Evolutionary conservation across 148 eudicot genomes (phyloP).

Genomic region (Rhododendron simsii): DNA sequence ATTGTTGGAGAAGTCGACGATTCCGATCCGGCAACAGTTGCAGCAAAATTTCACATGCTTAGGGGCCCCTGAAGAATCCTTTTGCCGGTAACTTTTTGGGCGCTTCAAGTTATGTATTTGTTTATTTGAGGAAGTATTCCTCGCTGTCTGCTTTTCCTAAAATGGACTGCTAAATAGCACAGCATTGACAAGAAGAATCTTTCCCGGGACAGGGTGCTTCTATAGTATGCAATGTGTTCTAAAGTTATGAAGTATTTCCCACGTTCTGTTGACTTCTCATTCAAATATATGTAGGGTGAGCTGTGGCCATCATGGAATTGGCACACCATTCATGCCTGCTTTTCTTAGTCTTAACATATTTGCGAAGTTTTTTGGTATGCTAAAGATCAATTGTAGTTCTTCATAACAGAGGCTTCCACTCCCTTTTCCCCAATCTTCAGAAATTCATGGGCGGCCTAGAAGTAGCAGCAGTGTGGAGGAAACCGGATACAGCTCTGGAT

Average conservation of each 20-base stretch:
- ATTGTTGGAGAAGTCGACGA: constrained; percentile 45
- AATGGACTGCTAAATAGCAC: background rate
- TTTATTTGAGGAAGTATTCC: background rate
- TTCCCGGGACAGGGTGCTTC: background rate
- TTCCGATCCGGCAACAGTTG: constrained; percentile 27
- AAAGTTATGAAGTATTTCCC: background rate
- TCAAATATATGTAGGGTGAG: background rate
- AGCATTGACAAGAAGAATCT: background rate
- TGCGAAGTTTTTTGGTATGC: background rate
- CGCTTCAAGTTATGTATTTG: background rate
- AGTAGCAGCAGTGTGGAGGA: background rate
- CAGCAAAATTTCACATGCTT: constrained; percentile 52
- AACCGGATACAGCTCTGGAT: background rate
- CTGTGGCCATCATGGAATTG: background rate
- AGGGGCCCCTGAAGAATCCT: constrained; percentile 80
- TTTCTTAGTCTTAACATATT: background rate
- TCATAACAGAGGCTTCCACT: background rate
- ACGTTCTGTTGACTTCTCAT: background rate
- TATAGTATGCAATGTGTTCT: background rate
- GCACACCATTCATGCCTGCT: background rate
- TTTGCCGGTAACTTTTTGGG: constrained; percentile 58
- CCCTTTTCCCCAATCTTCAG: background rate
- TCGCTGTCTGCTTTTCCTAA: background rate
- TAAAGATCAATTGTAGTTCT: background rate
- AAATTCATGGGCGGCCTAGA: background rate